Percentiles rank a stretch among this genome's conserved stretches.
Evolutionary conservation across 2,329 filamentous ascomycete genomes (phyloP).

Genomic region (Penicillium verrucosum): DNA sequence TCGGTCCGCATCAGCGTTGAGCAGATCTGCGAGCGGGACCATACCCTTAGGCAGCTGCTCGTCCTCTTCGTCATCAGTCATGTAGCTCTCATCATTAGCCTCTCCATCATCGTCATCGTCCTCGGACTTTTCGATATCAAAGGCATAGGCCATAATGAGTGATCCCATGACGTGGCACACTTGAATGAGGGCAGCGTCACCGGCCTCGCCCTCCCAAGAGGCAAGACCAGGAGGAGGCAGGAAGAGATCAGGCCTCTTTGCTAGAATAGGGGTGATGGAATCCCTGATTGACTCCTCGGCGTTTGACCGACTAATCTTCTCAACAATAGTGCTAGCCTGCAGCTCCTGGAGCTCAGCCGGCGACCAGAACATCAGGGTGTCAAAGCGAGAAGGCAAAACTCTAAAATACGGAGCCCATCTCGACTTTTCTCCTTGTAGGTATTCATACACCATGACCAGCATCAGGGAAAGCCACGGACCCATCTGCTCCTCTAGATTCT

Average conservation of each 20-base stretch:
- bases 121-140: constrained; percentile 66
- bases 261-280: constrained; percentile 53
- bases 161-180: constrained; percentile 78
- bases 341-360: constrained; percentile 66
- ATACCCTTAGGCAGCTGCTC: constrained; percentile 72
- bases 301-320: constrained; percentile 70
- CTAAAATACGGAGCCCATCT: constrained; percentile 75
- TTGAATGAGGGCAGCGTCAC: constrained; percentile 49
- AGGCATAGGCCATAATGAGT: constrained; percentile 89
- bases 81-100: constrained; percentile 46
- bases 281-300: constrained; percentile 68
- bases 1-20: constrained; percentile 78
- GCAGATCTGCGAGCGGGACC: constrained; percentile 85
- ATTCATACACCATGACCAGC: constrained; percentile 76
- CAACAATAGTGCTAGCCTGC: constrained; percentile 71
- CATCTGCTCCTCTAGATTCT: constrained; percentile 50
- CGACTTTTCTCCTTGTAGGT: constrained; percentile 57
- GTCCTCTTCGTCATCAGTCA: constrained; percentile 65
- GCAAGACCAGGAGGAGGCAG: constrained; percentile 38
- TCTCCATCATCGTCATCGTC: constrained; percentile 58
- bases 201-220: constrained; percentile 39
- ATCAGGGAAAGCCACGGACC: constrained; percentile 62
- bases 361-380: constrained; percentile 90
- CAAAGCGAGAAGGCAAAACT: constrained; percentile 68
- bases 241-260: constrained; percentile 43